Percentiles rank a stretch among this genome's conserved stretches.
phyloP scores from a whole-genome alignment of 768 basidiomycete genomes.

The Cystofilobasidium bisporidii region DNA sequence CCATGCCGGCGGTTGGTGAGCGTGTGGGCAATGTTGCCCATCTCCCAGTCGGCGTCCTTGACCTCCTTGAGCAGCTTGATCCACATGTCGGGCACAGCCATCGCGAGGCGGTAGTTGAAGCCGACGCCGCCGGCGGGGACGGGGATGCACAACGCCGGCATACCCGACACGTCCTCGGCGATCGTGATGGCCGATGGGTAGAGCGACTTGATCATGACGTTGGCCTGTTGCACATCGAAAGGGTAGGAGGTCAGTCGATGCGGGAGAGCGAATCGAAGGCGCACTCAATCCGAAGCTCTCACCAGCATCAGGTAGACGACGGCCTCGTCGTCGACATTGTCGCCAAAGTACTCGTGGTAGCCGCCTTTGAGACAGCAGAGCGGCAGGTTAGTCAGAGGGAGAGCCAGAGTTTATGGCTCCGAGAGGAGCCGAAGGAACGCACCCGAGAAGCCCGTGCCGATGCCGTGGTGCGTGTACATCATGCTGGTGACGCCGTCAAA shows the following conservation, averaged over 20 bases:
- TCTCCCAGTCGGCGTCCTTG: conserved; percentile 74
- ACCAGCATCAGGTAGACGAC: conserved; percentile 97
- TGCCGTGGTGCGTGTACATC: conserved; percentile 98
- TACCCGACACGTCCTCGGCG: conserved; percentile 97
- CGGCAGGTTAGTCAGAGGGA: background rate
- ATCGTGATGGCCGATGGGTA: conserved; percentile 79
- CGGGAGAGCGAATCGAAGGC: background rate
- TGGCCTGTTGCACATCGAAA: conserved; percentile 66
- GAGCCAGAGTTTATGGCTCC: too few species aligned
- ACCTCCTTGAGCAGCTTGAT: conserved; percentile 96
- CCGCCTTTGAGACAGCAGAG: conserved; percentile 42
- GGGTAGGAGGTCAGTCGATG: background rate
- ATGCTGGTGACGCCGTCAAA: conserved; percentile 99
- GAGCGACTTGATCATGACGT: conserved; percentile 72
- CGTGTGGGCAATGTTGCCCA: conserved; percentile 76
- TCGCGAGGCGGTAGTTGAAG: conserved; percentile 94
- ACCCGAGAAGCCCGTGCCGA: conserved; percentile 93
- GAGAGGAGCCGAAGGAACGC: conserved; percentile 5
- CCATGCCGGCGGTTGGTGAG: conserved; percentile 77
- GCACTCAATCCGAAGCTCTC: too few species aligned
- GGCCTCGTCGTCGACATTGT: conserved; percentile 70
- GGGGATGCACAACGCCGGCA: conserved; percentile 84
- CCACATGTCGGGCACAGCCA: conserved; percentile 99
- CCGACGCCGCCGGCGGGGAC: conserved; percentile 77
- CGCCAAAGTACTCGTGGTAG: conserved; percentile 96